Evolutionary conservation across 2,329 filamentous ascomycete genomes (phyloP), one percentile per base, ranked within the genome.

Genomic region (Pezicula neosporulosa): DNA sequence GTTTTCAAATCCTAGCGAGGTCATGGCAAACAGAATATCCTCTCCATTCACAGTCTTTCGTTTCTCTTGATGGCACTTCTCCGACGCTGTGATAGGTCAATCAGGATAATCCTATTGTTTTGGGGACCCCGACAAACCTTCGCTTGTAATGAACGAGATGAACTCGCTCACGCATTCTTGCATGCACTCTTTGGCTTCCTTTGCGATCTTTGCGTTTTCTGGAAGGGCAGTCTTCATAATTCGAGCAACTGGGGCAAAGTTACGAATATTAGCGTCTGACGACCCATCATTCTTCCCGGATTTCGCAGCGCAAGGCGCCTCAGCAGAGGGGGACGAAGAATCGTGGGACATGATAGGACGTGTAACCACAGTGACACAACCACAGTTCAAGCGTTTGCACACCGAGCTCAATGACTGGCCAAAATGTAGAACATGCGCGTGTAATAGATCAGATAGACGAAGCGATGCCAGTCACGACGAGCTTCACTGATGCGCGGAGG

Each of bases 131-230:
- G 47, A 76, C 87, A 68, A 71, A 96, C 94, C 94, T 81, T 99
- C 94, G 71, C 93, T 97, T 35, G 94, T 99, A 68, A 99, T 97
- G 78, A 99, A 99, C 6, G 90, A 96, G 77, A 99, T 99, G 72
- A 99, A 99, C 75, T 99, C 94, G 84, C 92, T 97, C 53, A 99
- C 94, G 68, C 94, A 99, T 72, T 99, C 94, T 72, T 99, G 94
- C 94, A 99, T 97, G 74, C 94, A 99, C 70, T 99, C 94, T 72
- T 99, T 99, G 50, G 94, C 94, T 70, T 99, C 94, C 70, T 99
- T 99, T 54, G 92, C 92, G 56, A 99, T 99, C 75, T 99, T 99
- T 61, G 94, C 94, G 68, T 99, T 99, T 60, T 99, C 94, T 47
- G 94, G 94, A 45, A 99, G 80, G 6, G 94, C 94, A 64, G 91